Base-by-base conservation (phyloP, 805 yeast genomes). In the Saturnispora quitensis region DNA sequence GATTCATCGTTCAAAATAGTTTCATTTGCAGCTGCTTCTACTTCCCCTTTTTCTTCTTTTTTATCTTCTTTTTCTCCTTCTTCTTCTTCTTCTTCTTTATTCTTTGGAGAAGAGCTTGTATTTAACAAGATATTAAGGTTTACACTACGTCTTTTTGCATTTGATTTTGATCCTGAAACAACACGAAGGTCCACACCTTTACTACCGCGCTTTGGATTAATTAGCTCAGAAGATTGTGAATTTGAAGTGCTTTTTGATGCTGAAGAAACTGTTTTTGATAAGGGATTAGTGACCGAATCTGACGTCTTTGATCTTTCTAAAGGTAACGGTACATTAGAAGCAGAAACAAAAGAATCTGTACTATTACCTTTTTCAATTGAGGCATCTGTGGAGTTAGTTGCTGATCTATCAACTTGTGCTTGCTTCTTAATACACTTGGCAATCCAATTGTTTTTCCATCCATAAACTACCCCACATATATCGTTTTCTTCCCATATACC, bases 401-500 rank as follows among this genome's bases (percentile, higher is more conserved):
- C 10, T 28, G 13, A 12, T 47, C 42, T 22, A 22, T 5, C 24
- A 38, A 38, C 12, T 18, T 38, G 22, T 9, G 42, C 12, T 8
- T 38, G 42, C 12, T 38, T 24, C 24, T 18, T 27, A 12, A 33
- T n/a, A n/a, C 18, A 35, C 25, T 45, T 52, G 1, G 50, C 61
- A 15, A 64, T 47, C 69, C 69, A 65, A 28, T 53, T 31, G 36
- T 65, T 65, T 49, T 62, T 63, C 69, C 69, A 65, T 6, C 69
- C 69, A 45, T 65, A 65, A 6, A 59, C 68, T 1, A 63, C 42
- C 1, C 69, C 69, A 42, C 54, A 57, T 20, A 55, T 58, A 51
- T 63, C 68, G 6, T 50, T 50, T 15, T 65, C 67, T 53, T 83
- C 86, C 90, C 91, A 86, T 31, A 82, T 74, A 5, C 97, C 97